phyloP scores from a whole-genome alignment of 2,329 filamentous ascomycete genomes.

The Fusarium nisikadoi region DNA sequence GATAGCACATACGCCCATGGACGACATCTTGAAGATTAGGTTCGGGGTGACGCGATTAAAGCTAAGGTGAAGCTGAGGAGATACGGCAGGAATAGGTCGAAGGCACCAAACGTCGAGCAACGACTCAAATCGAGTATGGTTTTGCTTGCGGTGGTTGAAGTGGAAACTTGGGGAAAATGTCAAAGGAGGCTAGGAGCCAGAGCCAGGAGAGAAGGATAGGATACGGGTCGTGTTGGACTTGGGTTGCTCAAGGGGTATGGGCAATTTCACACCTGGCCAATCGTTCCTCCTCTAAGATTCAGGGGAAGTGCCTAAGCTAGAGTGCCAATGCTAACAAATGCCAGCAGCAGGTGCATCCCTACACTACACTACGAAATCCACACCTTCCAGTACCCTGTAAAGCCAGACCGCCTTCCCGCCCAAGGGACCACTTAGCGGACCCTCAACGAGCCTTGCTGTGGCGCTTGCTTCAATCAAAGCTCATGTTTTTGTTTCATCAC shows the following conservation, averaged over 20 bases:
- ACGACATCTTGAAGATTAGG: conserved; percentile 46
- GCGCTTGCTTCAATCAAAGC: conserved; percentile 29
- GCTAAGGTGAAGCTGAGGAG: conserved; percentile 31
- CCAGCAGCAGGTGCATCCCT: conserved; percentile 23
- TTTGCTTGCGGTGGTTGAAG: conserved; percentile 46
- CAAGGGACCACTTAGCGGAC: conserved; percentile 35
- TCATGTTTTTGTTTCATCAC: conserved; percentile 32
- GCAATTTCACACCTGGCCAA: conserved; percentile 49
- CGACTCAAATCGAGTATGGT: conserved; percentile 40
- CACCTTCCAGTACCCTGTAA: conserved; percentile 33
- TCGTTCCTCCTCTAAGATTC: conserved; percentile 46
- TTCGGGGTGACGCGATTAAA: conserved; percentile 11
- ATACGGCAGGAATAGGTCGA: conserved; percentile 34
- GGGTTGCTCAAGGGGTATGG: conserved; percentile 43
- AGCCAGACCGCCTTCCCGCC: conserved; percentile 45
- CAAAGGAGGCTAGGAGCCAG: conserved; percentile 45
- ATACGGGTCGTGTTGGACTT: conserved; percentile 41
- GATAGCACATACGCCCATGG: conserved; percentile 48
- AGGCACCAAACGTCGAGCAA: conserved; percentile 35
- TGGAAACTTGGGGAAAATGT: conserved; percentile 47
- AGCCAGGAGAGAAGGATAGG: conserved; percentile 41
- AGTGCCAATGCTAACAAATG: conserved; percentile 25
- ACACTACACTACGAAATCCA: conserved; percentile 28
- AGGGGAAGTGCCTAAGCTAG: conserved; percentile 42
- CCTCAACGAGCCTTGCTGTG: conserved; percentile 30